Percentiles rank a stretch among this genome's conserved stretches.
Evolutionary conservation across 73 alveolate genomes (phyloP).

Genomic region (Symbiodinium pilosum): DNA sequence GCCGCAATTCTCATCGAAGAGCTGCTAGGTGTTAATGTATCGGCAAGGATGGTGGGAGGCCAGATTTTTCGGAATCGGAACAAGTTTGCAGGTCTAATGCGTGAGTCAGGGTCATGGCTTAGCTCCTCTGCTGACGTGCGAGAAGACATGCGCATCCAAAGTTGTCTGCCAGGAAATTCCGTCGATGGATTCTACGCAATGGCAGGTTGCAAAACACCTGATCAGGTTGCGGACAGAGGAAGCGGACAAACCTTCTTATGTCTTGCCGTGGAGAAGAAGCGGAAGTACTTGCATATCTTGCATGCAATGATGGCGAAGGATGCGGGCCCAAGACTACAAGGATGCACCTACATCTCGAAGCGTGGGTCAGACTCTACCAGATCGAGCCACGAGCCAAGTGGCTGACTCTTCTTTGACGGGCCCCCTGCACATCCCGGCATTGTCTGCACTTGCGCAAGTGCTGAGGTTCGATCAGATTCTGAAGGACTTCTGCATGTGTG

Average conservation of each 20-base stretch:
- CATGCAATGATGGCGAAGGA: neutral
- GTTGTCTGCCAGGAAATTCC: neutral
- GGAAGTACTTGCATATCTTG: too few relatives aligned
- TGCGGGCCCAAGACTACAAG: neutral
- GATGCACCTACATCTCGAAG: neutral
- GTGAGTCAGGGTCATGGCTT: too few relatives aligned
- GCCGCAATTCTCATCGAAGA: neutral
- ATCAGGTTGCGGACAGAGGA: neutral
- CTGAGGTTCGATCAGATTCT: neutral
- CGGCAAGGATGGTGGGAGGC: neutral
- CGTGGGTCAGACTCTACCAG: neutral
- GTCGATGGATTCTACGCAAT: constrained; percentile 3
- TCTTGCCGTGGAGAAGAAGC: too few relatives aligned
- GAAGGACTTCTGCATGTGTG: neutral
- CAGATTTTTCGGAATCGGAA: neutral
- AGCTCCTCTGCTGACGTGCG: too few relatives aligned
- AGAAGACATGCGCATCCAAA: too few relatives aligned
- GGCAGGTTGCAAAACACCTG: neutral
- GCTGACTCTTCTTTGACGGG: neutral
- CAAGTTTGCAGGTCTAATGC: neutral
- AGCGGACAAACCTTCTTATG: too few relatives aligned
- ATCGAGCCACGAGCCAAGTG: neutral
- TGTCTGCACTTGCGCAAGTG: too few relatives aligned
- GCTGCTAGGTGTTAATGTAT: neutral
- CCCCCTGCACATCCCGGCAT: neutral